phyloP scores from a whole-genome alignment of 2,329 filamentous ascomycete species.

The Penicillium sp. region DNA sequence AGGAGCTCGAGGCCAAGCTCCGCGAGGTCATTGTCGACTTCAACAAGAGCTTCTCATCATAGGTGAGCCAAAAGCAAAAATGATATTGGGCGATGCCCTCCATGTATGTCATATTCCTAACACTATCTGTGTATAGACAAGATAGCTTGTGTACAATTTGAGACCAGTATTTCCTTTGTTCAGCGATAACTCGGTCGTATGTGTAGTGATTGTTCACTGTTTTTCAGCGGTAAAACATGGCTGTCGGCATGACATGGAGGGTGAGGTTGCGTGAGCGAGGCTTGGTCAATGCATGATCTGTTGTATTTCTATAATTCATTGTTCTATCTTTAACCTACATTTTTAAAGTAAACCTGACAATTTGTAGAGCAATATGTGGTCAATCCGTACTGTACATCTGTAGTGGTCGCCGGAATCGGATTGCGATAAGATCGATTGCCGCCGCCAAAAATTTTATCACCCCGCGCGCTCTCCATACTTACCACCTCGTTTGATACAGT shows the following conservation, averaged over 20 bases:
- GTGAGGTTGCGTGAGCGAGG: no score
- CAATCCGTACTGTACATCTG: background rate
- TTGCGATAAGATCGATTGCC: conserved; percentile 8
- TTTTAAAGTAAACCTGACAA: no score
- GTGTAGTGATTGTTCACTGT: background rate
- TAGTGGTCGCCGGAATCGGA: conserved; percentile 10
- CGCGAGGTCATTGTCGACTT: conserved; percentile 73
- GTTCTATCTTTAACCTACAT: no score
- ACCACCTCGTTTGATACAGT: background rate
- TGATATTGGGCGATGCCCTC: conserved; percentile 17
- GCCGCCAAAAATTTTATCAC: conserved; percentile 12
- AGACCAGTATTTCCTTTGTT: conserved; percentile 37
- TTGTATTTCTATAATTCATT: no score
- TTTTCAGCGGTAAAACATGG: no score
- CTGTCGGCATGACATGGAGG: no score
- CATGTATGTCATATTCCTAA: conserved; percentile 30
- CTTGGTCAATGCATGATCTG: no score
- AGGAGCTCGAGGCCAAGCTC: conserved; percentile 66
- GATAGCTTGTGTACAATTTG: conserved; percentile 45
- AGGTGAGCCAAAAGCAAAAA: conserved; percentile 34
- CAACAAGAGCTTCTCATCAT: conserved; percentile 80
- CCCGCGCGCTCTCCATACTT: no score
- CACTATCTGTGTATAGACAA: conserved; percentile 40
- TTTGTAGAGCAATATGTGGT: background rate
- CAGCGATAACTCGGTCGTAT: background rate